These are phyloP conservation scores for Phialocephala subalpina DNA, from an alignment of 2,329 filamentous ascomycete genomes.

Conservation along the genomic window DNA sequence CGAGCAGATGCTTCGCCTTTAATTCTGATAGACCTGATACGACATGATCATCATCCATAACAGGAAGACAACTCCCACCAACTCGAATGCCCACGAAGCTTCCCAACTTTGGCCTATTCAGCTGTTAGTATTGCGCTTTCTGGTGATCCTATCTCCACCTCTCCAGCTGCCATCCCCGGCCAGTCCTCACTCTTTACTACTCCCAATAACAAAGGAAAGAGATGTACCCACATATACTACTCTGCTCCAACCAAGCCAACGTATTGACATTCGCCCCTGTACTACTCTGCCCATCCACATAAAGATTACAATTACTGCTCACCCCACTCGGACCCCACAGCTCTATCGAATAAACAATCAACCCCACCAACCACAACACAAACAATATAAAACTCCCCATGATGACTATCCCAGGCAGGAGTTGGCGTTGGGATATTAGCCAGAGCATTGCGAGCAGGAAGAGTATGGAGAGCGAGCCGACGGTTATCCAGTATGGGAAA, in stretches of 20 bases:
- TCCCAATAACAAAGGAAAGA: background rate
- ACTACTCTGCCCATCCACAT: slow-evolving; percentile 61
- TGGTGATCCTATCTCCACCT: no score
- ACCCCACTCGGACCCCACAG: slow-evolving; percentile 69
- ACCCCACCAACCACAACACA: slow-evolving; percentile 71
- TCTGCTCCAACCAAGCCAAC: slow-evolving; percentile 70
- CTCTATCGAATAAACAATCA: slow-evolving; percentile 68
- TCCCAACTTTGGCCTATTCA: slow-evolving; percentile 66
- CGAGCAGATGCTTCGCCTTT: no score
- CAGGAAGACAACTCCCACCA: slow-evolving; percentile 67
- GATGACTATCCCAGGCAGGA: slow-evolving; percentile 71
- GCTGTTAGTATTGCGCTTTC: slow-evolving; percentile 27
- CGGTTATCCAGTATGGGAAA: slow-evolving; percentile 71
- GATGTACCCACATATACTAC: slow-evolving; percentile 64
- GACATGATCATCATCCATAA: slow-evolving; percentile 76
- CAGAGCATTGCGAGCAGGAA: slow-evolving; percentile 73
- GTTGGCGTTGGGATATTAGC: slow-evolving; percentile 66
- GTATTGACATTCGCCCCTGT: slow-evolving; percentile 61
- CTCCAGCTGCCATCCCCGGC: no score
- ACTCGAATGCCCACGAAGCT: slow-evolving; percentile 67
- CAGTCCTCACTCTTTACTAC: no score
- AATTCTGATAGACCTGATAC: slow-evolving; percentile 61
- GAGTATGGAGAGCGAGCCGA: slow-evolving; percentile 64
- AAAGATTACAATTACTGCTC: slow-evolving; percentile 64
- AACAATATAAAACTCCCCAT: slow-evolving; percentile 72